These are phyloP conservation scores for Xylaria sp. DNA, from an alignment of 2,329 filamentous ascomycete genomes.

Conservation along the genomic window DNA sequence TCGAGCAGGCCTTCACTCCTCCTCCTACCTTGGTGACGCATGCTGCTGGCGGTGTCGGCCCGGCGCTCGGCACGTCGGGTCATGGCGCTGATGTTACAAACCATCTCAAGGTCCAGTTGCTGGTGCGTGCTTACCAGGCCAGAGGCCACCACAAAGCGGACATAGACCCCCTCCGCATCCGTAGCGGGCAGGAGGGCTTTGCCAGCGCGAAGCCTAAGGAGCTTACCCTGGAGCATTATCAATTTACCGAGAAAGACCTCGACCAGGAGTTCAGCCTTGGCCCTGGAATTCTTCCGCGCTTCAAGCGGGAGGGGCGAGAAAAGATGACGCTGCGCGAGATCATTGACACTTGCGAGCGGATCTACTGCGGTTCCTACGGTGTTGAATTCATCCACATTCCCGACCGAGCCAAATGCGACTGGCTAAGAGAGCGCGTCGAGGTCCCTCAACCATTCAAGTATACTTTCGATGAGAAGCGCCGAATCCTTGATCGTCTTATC, in stretches of 20 bases:
- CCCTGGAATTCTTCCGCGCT: conserved; percentile 93
- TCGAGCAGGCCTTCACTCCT: conserved; percentile 95
- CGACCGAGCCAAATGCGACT: conserved; percentile 96
- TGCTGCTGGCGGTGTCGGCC: conserved; percentile 80
- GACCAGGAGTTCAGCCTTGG: conserved; percentile 92
- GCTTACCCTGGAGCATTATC: conserved; percentile 91
- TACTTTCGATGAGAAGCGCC: conserved; percentile 96
- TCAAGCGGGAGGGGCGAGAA: conserved; percentile 86
- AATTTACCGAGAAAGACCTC: conserved; percentile 93
- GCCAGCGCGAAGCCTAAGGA: conserved; percentile 91
- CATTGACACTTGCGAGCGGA: conserved; percentile 88
- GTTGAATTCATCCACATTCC: conserved; percentile 99
- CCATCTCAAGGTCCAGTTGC: conserved; percentile 96
- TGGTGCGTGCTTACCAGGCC: conserved; percentile 97
- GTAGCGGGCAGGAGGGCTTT: conserved; percentile 84
- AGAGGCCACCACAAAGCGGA: conserved; percentile 98
- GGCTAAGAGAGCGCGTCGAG: conserved; percentile 94
- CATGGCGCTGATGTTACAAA: conserved; percentile 88
- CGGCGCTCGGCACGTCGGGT: conserved; percentile 72
- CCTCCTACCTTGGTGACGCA: conserved; percentile 90
- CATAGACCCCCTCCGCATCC: conserved; percentile 95
- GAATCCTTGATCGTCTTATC: conserved; percentile 96
- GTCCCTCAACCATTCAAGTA: conserved; percentile 96
- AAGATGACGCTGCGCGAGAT: conserved; percentile 99
- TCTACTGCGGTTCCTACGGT: conserved; percentile 98